Base-by-base conservation (phyloP, 108 stramenopile genomes). In the Nitzschia sp. region DNA sequence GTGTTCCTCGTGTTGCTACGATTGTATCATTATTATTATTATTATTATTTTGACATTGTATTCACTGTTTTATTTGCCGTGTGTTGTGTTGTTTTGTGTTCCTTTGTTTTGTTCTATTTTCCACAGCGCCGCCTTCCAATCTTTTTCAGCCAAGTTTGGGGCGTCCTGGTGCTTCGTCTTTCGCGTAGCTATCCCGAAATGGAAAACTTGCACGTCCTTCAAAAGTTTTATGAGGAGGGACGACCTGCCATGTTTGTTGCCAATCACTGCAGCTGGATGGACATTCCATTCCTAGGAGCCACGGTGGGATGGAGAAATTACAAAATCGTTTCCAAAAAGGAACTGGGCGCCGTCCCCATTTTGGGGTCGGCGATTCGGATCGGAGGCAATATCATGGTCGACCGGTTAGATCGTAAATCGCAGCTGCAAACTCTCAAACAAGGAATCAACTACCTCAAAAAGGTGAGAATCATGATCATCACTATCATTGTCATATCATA, bases 181-280 rank as follows among this genome's bases (percentile, higher is more conserved):
- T 83, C 89, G 2, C 69, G 85, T 13, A 74, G 73, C 59, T 84
- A 72, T 45, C 93, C 93, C 32, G 63, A 73, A 32, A 74, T 90
- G 3, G 79, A 85, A 63, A 80, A 80, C 44, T 44, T 70, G 52
- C 73, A 91, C 11, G 68, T 83, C 33, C 58, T 94, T 32, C 36
- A 58, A 36, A 70, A 89, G 0, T 86, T 89, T 56, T 87, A 79
- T 75, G 78, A 82, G 62, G 58, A 81, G 52, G 73, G 82, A 11
- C 82, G 75, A 58, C 76, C 81, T 31, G 89, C 83, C 58, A 92
- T 95, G 94, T 91, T 92, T 80, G 94, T 95, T 26, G 88, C 91
- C 33, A 95, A 95, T 67, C 94, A 95, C 85, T 86, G 84, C 56
- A 85, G 84, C 30, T 95, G 94, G 94, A 87, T 95, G 91, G 94